Evolutionary conservation across 257 asterid species (phyloP), one percentile per base, ranked within the genome.

Genomic region (Haberlea rhodopensis): DNA sequence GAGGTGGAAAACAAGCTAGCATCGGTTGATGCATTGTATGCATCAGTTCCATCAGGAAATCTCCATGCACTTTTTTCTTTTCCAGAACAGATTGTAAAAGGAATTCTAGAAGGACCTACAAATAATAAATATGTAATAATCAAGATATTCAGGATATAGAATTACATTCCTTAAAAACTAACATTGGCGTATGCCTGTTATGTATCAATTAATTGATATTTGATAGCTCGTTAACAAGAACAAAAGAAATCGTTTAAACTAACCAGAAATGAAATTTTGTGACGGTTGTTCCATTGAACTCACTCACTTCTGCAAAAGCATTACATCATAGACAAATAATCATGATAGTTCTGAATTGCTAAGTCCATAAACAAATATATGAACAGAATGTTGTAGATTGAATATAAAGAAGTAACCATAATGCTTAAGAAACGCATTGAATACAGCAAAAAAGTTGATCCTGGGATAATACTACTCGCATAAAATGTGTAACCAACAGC

Each of bases 1-100:
- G 98, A 92, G 78, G 94, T 74, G 29, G 98, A 85, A 77, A 92
- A 92, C 75, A 92, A 76, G 84, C 89, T 89, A 59, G 81, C 94
- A 77, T 88, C 95, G 62, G 60, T 80, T 65, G 88, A 82, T 1
- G 88, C 75, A 53, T 78, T 82, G 69, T 70, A 62, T 27, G 69
- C 75, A 76, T 78, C 79, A 28, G 69, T 71, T 55, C 82, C 78
- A 34, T 67, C 68, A 11, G 91, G 95, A 62, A 82, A 75, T 56
- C 66, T 65, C 95, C 94, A 88, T 6, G 78, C 80, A 64, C 67
- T 62, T 80, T 60, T 80, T 73, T 73, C 91, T 60, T 78, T 72
- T 24, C 64, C 79, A 26, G 73, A 54, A 23, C 71, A 34, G 52
- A 66, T 76, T 24, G 60, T 70, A 19, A 79, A 25, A 20, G 72